Evolutionary conservation across 768 basidiomycete genomes (phyloP).

Genomic region (Tylopilus vinaceipallidus): DNA sequence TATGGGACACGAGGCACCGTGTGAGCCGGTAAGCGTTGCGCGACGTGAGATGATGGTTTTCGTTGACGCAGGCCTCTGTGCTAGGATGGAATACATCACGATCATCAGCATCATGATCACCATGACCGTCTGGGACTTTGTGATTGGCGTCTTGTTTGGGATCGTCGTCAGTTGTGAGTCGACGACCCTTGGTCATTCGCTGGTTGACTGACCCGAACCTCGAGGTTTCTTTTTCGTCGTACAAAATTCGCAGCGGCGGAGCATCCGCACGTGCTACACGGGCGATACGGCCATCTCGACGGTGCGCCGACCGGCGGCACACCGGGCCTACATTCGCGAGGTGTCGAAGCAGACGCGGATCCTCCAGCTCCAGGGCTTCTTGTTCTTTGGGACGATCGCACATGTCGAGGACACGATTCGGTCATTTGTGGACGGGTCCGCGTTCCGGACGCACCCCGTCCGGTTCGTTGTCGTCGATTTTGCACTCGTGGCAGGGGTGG

Average conservation of each 20-base stretch:
- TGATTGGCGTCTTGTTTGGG: constrained; percentile 89
- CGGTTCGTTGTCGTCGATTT: constrained; percentile 91
- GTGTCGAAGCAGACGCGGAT: constrained; percentile 91
- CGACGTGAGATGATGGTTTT: neutral
- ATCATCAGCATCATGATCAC: constrained; percentile 83
- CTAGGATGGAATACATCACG: constrained; percentile 75
- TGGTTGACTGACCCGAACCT: too few species aligned
- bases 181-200: neutral
- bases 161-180: constrained; percentile 84
- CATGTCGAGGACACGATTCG: constrained; percentile 87
- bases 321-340: constrained; percentile 87
- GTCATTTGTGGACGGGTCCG: constrained; percentile 63
- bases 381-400: constrained; percentile 93
- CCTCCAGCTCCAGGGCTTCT: constrained; percentile 85
- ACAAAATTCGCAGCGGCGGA: constrained; percentile 81
- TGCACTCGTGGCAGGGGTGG: constrained; percentile 81
- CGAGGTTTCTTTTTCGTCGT: constrained; percentile 95
- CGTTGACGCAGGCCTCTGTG: constrained; percentile 8
- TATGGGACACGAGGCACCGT: constrained; percentile 93
- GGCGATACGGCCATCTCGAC: constrained; percentile 87
- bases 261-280: constrained; percentile 80
- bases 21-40: constrained; percentile 62
- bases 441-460: constrained; percentile 74
- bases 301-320: constrained; percentile 83
- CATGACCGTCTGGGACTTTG: constrained; percentile 96